phyloP scores from a whole-genome alignment of 2,329 filamentous ascomycete species.

The Fusarium concolor region DNA sequence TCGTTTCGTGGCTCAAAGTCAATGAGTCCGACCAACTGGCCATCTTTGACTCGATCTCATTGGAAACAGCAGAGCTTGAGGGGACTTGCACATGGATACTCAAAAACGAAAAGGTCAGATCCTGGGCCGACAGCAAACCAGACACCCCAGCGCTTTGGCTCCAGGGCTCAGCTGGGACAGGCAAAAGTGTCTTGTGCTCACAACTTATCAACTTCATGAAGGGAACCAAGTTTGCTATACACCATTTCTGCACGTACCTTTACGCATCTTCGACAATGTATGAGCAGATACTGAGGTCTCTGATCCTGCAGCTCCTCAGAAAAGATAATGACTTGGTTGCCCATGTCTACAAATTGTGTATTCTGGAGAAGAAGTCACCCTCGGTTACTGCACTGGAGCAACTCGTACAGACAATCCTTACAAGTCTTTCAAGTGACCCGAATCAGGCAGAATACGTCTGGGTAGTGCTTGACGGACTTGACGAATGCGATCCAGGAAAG shows the following conservation, averaged over 20 bases:
- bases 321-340: constrained; percentile 19
- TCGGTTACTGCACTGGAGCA: not conserved
- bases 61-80: not conserved
- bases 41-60: constrained; percentile 10
- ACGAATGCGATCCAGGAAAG: constrained; percentile 23
- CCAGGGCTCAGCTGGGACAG: constrained; percentile 15
- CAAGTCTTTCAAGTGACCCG: not conserved
- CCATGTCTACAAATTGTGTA: constrained; percentile 11
- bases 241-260: constrained; percentile 25
- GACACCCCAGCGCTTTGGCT: constrained; percentile 23
- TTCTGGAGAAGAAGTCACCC: constrained; percentile 25
- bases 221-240: not conserved
- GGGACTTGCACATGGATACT: constrained; percentile 32
- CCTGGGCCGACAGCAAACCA: constrained; percentile 7
- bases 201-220: constrained; percentile 30
- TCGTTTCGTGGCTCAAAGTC: constrained; percentile 21
- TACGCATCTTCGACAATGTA: constrained; percentile 12
- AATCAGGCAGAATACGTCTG: constrained; percentile 7
- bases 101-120: not conserved
- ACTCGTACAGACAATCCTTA: constrained; percentile 5
- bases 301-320: constrained; percentile 19
- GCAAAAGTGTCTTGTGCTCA: constrained; percentile 30
- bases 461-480: constrained; percentile 25
- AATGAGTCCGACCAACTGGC: constrained; percentile 23
- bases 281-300: constrained; percentile 14